Conservation (phyloP, 257 asterid species). For the Solanum bulbocastanum region DNA sequence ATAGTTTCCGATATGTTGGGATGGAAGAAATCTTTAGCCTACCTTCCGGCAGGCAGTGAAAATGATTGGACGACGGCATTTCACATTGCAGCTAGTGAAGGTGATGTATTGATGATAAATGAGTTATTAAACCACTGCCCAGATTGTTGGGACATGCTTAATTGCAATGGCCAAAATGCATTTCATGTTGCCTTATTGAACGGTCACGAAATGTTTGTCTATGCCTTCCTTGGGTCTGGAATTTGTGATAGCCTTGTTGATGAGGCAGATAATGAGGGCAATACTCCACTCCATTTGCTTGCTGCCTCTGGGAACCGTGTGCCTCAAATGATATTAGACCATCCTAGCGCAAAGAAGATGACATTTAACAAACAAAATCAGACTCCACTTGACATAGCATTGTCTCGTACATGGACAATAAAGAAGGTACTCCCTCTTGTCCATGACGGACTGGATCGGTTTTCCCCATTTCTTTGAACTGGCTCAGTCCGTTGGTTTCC, state of each 20-base stretch:
- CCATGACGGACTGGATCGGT: no score
- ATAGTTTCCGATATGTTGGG: not conserved
- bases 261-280: not conserved
- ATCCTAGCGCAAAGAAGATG: not conserved
- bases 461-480: no score
- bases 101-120: not conserved
- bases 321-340: not conserved
- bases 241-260: not conserved
- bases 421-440: not conserved
- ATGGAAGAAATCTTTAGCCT: not conserved
- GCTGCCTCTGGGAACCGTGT: not conserved
- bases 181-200: not conserved
- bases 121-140: not conserved
- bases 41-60: not conserved
- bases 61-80: not conserved
- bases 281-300: not conserved
- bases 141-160: not conserved
- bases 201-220: no score
- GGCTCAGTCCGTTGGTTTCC: no score
- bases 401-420: no score
- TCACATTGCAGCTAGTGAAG: not conserved
- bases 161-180: not conserved
- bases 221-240: rapidly evolving
- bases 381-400: not conserved
- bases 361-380: not conserved